Evolutionary conservation across 2,329 filamentous ascomycete genomes (phyloP), one percentile per base, ranked within the genome.

Genomic region (Metarhizium rileyi): DNA sequence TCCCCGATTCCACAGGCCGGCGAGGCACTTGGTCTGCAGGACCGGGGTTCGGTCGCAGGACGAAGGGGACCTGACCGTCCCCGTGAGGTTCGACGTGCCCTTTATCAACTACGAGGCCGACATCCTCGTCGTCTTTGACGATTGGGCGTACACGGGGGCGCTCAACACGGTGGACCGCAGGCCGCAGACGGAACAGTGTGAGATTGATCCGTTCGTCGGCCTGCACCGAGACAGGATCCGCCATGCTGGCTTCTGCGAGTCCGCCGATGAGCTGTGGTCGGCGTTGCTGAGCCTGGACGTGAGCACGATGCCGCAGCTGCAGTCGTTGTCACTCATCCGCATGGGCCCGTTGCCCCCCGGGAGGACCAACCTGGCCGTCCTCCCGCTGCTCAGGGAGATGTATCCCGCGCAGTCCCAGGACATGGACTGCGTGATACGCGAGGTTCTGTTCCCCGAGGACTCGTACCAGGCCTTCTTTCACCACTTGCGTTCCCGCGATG

Each of bases 61-160:
- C 28, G 27, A 50, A 16, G 26, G 38, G 16, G 33, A 26, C 42
- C 12, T 38, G 20, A 14, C 38, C 27, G 18, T 44, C 49, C 23
- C 26, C 28, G 30, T 51, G 8, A 5, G 46, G 16, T 46, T 51
- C 41, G 50, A 49, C 18, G 33, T 46, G 20, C 53, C 51, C 10
- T 53, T 51, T 28, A 49, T 53, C 47, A 47, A 47, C 25, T 53
- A 53, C 23, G 51, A 55, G 6, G 40, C 40, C 9, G 53, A 55
- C 27, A 51, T 53, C 5, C 47, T 51, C 20, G 46, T 48, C 14
- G 35, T 53, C 26, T 49, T 55, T 20, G 51, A 48, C 12, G 40
- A 44, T 46, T 56, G 46, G 55, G 44, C 30, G 18, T 38, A 36
- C 30, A 38, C 28, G 28, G 30, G 44, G 16, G 44, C 25, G 16